Percentiles rank a stretch among this genome's conserved stretches.
Conservation (phyloP, 169 alveolate genomes). For the Plasmodium fragile region DNA sequence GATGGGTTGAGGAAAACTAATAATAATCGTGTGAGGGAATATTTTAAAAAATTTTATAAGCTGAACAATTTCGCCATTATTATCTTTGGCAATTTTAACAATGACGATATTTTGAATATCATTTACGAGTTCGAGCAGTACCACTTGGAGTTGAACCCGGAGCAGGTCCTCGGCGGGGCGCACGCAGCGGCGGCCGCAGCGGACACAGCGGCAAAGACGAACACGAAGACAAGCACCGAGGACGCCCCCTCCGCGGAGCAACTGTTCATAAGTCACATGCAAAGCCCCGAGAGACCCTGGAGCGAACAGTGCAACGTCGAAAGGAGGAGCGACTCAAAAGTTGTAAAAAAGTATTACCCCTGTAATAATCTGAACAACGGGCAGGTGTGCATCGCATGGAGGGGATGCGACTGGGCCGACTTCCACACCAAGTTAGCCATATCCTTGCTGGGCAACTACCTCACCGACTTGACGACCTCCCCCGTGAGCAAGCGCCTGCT, state of each 20-base stretch:
- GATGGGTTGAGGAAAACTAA: conserved; percentile 80
- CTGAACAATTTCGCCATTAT: conserved; percentile 79
- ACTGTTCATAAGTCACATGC: conserved; percentile 25
- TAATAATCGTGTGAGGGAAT: conserved; percentile 78
- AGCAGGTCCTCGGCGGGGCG: conserved; percentile 11
- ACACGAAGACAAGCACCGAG: background rate
- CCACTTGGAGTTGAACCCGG: conserved; percentile 25
- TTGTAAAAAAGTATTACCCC: conserved; percentile 78
- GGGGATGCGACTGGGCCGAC: conserved; percentile 83
- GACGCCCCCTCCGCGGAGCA: background rate
- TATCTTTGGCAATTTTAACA: conserved; percentile 79
- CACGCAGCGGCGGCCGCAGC: background rate
- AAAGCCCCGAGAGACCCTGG: conserved; percentile 67
- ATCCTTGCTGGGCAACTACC: conserved; percentile 80
- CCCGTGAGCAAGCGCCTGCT: conserved; percentile 80
- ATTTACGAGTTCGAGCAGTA: conserved; percentile 35
- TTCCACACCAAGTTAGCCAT: conserved; percentile 77
- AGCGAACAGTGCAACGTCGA: conserved; percentile 68
- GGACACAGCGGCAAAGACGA: background rate
- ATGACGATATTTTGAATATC: conserved; percentile 26
- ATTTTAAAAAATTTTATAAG: conserved; percentile 79
- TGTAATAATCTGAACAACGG: conserved; percentile 83
- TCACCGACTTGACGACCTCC: conserved; percentile 79
- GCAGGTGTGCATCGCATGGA: conserved; percentile 80
- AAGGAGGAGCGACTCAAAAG: conserved; percentile 28